These are phyloP conservation scores for Zygosaccharomyces bisporus DNA, from an alignment of 805 yeast genomes.

Conservation along the genomic window DNA sequence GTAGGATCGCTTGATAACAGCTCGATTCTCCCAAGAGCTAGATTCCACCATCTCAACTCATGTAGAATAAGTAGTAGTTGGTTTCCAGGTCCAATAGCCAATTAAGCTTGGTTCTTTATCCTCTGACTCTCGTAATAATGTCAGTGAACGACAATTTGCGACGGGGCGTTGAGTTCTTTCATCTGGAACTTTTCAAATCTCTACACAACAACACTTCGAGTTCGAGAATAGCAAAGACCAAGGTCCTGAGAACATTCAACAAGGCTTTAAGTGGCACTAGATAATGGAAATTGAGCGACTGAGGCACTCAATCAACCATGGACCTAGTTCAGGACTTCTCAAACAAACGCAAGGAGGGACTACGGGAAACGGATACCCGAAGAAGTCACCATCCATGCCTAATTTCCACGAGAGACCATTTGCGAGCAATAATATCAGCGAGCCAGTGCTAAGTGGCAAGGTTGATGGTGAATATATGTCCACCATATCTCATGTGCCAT, in stretches of 20 bases:
- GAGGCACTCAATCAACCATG: conserved; percentile 12
- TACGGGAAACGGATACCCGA: conserved; percentile 8
- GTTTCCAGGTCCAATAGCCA: background rate
- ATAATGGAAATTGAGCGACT: conserved; percentile 14
- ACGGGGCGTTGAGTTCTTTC: background rate
- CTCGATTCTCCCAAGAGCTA: background rate
- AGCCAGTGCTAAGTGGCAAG: conserved; percentile 10
- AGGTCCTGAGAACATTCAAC: background rate
- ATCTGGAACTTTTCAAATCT: background rate
- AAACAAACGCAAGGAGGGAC: background rate
- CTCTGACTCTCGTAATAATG: background rate
- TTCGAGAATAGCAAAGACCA: background rate
- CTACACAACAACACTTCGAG: background rate
- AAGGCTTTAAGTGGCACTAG: background rate
- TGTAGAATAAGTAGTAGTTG: background rate
- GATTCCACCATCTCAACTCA: conserved; percentile 2
- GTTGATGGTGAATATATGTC: background rate
- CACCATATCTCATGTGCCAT: conserved; percentile 6
- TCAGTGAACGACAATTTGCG: background rate
- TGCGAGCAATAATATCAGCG: conserved; percentile 10
- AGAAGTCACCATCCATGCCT: conserved; percentile 26
- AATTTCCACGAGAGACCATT: conserved; percentile 17
- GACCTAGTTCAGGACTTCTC: conserved; percentile 6
- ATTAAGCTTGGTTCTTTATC: background rate
- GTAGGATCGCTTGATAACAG: conserved; percentile 14